Conservation (phyloP, 768 basidiomycete genomes). For the Lanmaoa rubissima region DNA sequence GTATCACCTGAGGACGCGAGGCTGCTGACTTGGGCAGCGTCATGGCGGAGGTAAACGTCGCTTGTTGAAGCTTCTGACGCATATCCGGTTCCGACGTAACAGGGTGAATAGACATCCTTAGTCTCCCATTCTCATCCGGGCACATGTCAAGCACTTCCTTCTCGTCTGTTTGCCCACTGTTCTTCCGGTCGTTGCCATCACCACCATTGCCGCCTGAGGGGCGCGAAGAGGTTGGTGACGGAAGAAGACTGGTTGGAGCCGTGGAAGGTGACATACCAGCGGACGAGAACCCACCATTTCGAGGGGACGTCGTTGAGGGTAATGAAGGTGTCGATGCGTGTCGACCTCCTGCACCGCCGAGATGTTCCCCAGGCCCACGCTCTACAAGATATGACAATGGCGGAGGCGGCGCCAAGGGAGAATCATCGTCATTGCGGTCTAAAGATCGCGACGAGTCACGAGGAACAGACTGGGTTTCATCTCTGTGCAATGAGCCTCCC, state of each 20-base stretch:
- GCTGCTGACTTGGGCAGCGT: slow-evolving; percentile 24
- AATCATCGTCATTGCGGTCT: slow-evolving; percentile 56
- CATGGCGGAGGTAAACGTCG: slow-evolving; percentile 35
- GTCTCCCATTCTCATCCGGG: slow-evolving; percentile 35
- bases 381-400: slow-evolving; percentile 83
- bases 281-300: slow-evolving; percentile 48
- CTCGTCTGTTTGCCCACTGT: slow-evolving; percentile 44
- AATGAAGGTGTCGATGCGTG: slow-evolving; percentile 72
- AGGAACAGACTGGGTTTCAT: slow-evolving; percentile 26
- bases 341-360: slow-evolving; percentile 42
- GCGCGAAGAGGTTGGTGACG: slow-evolving; percentile 74
- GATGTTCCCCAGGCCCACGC: slow-evolving; percentile 51
- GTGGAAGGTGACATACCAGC: slow-evolving; percentile 72
- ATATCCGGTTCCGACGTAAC: slow-evolving; percentile 63
- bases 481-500: slow-evolving; percentile 47
- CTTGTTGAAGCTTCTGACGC: slow-evolving; percentile 44
- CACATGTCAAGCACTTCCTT: slow-evolving; percentile 35
- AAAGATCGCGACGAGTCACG: slow-evolving; percentile 40
- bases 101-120: slow-evolving; percentile 47
- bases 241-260: slow-evolving; percentile 70
- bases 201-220: slow-evolving; percentile 56
- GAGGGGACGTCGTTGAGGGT: slow-evolving; percentile 56
- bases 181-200: slow-evolving; percentile 45
- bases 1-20: slow-evolving; percentile 13
- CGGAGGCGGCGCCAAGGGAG: slow-evolving; percentile 86